Evolutionary conservation across 2,329 filamentous ascomycete genomes (phyloP).

Genomic region (Cladophialophora exuberans): DNA sequence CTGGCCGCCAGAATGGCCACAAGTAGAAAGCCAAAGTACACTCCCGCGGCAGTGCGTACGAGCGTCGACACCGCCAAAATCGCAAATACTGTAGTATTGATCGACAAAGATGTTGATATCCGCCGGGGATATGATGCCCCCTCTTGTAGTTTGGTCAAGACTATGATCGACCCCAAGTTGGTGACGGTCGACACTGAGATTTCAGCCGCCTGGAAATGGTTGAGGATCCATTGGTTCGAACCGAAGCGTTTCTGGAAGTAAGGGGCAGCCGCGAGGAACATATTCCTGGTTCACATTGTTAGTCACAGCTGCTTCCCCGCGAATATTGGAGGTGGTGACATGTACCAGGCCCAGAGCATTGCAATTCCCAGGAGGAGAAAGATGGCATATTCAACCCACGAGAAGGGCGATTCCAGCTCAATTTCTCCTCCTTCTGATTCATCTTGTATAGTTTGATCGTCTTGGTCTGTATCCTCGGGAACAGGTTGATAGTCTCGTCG

Average conservation of each 20-base stretch:
- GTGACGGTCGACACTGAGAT: conserved; percentile 83
- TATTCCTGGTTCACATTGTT: conserved; percentile 69
- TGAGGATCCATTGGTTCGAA: conserved; percentile 68
- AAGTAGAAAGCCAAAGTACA: conserved; percentile 82
- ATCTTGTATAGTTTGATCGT: conserved; percentile 20
- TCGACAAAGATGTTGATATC: conserved; percentile 73
- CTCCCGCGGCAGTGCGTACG: conserved; percentile 63
- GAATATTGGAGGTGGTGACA: conserved; percentile 1
- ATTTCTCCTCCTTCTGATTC: conserved; percentile 14
- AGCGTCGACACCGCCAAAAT: conserved; percentile 80
- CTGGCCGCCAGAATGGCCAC: conserved; percentile 79
- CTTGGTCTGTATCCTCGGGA: conserved; percentile 25
- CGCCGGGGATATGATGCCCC: conserved; percentile 85
- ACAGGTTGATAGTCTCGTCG: conserved; percentile 39
- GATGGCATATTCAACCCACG: conserved; percentile 81
- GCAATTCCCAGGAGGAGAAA: conserved; percentile 85
- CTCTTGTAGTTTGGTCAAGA: conserved; percentile 79
- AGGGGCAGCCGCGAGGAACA: conserved; percentile 93
- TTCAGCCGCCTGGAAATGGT: conserved; percentile 88
- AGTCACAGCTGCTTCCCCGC: not conserved
- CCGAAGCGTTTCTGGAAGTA: conserved; percentile 88
- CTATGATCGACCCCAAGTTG: conserved; percentile 74
- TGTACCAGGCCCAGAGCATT: conserved; percentile 97
- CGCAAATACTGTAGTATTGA: conserved; percentile 77
- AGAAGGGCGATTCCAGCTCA: conserved; percentile 61